Conservation (phyloP, 768 basidiomycete genomes). For the Russula foetens region DNA sequence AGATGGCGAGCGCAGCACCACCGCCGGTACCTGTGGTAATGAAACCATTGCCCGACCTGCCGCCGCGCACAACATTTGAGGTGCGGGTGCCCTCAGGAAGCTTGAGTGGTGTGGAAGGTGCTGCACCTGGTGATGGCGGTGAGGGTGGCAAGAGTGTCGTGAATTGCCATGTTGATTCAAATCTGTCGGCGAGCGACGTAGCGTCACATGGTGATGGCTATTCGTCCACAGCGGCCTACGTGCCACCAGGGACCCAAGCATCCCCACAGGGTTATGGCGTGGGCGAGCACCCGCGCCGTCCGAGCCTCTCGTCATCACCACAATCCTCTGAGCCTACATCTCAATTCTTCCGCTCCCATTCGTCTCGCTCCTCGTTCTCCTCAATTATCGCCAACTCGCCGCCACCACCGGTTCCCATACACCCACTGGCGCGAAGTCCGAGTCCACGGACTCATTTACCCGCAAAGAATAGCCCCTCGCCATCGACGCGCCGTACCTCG, state of each 20-base stretch:
- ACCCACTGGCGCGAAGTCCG: background rate
- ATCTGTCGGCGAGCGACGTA: conserved; percentile 22
- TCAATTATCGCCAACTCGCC: conserved; percentile 38
- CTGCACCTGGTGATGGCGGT: background rate
- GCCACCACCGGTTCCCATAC: background rate
- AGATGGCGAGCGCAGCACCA: conserved; percentile 23
- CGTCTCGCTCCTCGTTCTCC: conserved; percentile 47
- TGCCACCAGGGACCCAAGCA: conserved; percentile 9
- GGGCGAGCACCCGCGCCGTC: conserved; percentile 23
- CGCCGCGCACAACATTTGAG: conserved; percentile 23
- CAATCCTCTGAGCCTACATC: conserved; percentile 48
- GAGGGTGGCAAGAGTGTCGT: conserved; percentile 4
- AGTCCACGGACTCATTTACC: background rate
- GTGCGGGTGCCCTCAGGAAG: conserved; percentile 16
- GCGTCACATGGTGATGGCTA: conserved; percentile 16
- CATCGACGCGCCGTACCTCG: background rate
- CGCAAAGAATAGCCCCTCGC: background rate
- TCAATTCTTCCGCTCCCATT: conserved; percentile 42
- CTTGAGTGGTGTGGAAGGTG: background rate
- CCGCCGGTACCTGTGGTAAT: conserved; percentile 60
- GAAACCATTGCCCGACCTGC: conserved; percentile 28
- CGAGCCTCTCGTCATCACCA: conserved; percentile 53
- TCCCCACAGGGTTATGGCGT: background rate
- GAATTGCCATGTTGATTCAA: conserved; percentile 24
- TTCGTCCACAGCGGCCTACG: conserved; percentile 13